Evolutionary conservation across 2,329 filamentous ascomycete species (phyloP).

Genomic region (Penicillium sp.): DNA sequence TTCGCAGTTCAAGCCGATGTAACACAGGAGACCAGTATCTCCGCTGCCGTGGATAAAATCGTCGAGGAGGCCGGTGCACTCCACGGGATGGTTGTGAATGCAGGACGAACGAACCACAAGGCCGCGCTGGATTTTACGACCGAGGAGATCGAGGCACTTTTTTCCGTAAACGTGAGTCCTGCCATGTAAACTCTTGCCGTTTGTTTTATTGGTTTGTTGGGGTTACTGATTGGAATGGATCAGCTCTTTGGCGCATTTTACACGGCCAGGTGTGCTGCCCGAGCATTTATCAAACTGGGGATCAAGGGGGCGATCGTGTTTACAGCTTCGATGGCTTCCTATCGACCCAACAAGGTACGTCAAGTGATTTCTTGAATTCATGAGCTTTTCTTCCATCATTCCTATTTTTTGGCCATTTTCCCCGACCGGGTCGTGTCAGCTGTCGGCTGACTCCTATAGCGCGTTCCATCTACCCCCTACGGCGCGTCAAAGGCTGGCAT

Average conservation of each 20-base stretch:
- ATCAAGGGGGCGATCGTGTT: slow-evolving; percentile 45
- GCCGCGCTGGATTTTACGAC: slow-evolving; percentile 55
- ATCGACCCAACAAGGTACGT: slow-evolving; percentile 45
- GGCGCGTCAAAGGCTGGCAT: slow-evolving; percentile 50
- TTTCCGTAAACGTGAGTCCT: slow-evolving; percentile 49
- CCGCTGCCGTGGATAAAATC: slow-evolving; percentile 51
- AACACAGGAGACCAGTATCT: slow-evolving; percentile 52
- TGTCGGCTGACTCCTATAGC: slow-evolving; percentile 31
- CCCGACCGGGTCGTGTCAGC: too few species aligned
- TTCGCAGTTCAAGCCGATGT: slow-evolving; percentile 52
- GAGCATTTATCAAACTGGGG: slow-evolving; percentile 45
- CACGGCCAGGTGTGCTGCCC: slow-evolving; percentile 30
- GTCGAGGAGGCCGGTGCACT: slow-evolving; percentile 49
- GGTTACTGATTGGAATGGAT: slow-evolving; percentile 9
- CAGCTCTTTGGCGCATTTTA: slow-evolving; percentile 29
- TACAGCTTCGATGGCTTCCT: slow-evolving; percentile 52
- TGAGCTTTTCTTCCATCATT: not conserved
- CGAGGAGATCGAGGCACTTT: slow-evolving; percentile 52
- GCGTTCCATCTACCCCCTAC: slow-evolving; percentile 48
- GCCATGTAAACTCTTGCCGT: too few species aligned
- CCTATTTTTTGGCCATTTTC: slow-evolving; percentile 25
- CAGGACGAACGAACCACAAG: slow-evolving; percentile 58
- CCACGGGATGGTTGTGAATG: slow-evolving; percentile 58
- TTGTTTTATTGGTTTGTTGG: not conserved
- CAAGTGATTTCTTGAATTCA: not conserved